Evolutionary conservation across 2,329 filamentous ascomycete species (phyloP).

Genomic region (Stagonosporopsis tanaceti): DNA sequence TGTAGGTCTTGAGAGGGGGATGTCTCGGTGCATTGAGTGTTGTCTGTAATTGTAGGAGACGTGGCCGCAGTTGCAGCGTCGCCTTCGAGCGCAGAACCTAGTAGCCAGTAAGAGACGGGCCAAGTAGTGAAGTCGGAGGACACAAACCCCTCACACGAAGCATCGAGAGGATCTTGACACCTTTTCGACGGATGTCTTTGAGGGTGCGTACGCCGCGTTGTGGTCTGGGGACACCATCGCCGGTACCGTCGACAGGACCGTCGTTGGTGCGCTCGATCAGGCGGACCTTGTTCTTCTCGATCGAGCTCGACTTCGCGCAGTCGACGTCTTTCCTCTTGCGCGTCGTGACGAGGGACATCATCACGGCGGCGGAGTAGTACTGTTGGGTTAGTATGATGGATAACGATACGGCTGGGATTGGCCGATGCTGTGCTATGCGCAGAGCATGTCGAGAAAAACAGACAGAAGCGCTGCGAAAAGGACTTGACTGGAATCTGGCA

Average conservation of each 20-base stretch:
- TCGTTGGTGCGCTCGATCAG: slow-evolving; percentile 38
- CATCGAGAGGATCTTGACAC: slow-evolving; percentile 46
- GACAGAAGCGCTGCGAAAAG: background rate
- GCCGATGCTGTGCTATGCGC: slow-evolving; percentile 8
- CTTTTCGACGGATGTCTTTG: slow-evolving; percentile 40
- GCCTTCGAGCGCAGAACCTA: slow-evolving; percentile 10
- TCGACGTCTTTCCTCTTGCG: slow-evolving; percentile 45
- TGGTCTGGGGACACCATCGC: slow-evolving; percentile 14
- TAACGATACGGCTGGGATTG: slow-evolving; percentile 14
- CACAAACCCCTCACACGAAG: slow-evolving; percentile 44
- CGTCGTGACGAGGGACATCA: slow-evolving; percentile 42
- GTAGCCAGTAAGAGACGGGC: background rate
- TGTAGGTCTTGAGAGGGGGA: slow-evolving; percentile 5
- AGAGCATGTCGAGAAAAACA: background rate
- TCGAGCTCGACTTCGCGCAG: slow-evolving; percentile 25
- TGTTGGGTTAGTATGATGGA: slow-evolving; percentile 8
- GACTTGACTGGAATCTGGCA: background rate
- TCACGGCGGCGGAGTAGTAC: slow-evolving; percentile 19
- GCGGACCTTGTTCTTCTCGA: slow-evolving; percentile 46
- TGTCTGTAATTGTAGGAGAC: slow-evolving; percentile 21
- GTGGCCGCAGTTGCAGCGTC: slow-evolving; percentile 4
- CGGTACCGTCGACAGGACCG: slow-evolving; percentile 11
- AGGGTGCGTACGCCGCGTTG: slow-evolving; percentile 37
- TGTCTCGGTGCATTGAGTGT: slow-evolving; percentile 23
- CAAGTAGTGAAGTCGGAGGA: no score